A percentile compares a stretch with the other conserved stretches of the same genome.
Conservation (phyloP, 176 grass and related monocot genomes). For the Rhipidocladum racemiflorum region DNA sequence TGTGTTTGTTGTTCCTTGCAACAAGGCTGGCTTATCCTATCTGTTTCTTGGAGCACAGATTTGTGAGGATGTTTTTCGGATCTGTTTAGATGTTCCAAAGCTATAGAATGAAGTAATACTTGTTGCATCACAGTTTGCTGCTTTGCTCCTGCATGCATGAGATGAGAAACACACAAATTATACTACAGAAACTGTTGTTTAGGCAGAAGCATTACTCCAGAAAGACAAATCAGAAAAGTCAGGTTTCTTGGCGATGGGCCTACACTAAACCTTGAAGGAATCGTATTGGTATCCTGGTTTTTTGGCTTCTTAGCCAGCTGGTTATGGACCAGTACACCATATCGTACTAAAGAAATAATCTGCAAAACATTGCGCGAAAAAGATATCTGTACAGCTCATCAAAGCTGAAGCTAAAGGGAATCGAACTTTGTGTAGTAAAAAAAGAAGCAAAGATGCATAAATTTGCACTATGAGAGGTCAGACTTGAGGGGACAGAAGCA, state of each 20-base stretch:
- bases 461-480: conserved; percentile 29
- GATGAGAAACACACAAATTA: not conserved
- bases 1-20: not conserved
- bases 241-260: not conserved
- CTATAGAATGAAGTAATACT: not conserved
- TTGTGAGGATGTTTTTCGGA: not conserved
- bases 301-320: conserved; percentile 14
- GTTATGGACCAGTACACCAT: conserved; percentile 3
- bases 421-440: conserved; percentile 21
- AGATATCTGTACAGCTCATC: conserved; percentile 4
- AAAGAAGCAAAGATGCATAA: conserved; percentile 26
- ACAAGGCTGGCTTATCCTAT: not conserved
- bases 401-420: conserved; percentile 18
- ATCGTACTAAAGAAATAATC: not conserved
- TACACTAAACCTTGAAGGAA: conserved; percentile 3
- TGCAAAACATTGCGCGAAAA: not conserved
- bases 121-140: not conserved
- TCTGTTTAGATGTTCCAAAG: not conserved
- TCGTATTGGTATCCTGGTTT: conserved; percentile 7
- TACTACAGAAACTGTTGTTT: not conserved
- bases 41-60: not conserved
- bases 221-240: not conserved
- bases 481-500: not conserved
- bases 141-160: not conserved
- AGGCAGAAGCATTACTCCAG: not conserved